Evolutionary conservation across 768 basidiomycete species (phyloP), one percentile per base, ranked within the genome.

Genomic region (Austroboletus festivus): DNA sequence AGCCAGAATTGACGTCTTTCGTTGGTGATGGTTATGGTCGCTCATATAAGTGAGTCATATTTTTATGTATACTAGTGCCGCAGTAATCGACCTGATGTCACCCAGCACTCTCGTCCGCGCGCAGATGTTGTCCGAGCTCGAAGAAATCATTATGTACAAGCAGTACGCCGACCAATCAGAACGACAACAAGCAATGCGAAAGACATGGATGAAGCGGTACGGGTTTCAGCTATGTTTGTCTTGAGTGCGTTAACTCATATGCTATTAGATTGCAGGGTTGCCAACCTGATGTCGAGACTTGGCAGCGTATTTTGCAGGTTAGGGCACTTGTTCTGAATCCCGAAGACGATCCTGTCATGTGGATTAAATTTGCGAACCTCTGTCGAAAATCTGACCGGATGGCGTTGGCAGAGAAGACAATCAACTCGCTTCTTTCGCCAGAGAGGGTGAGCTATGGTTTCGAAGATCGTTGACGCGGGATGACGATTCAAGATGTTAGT

Each of bases 351-450:
- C 91, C 89, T 38, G 81, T 89, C 39, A 97, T 96, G 84, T 98
- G 94, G 93, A 96, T 99, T 69, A 93, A 96, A 69, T 97, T 99
- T 61, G 92, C 95, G 3, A 98, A 99, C 60, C 74, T 98, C 1
- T 98, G 96, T 63, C 89, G 96, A 44, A 95, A 95, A 70, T 89
- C 83, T 16, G 93, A 95, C 42, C 83, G 96, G 5, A 90, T 98
- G 81, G 79, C 80, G n/a, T 72, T 99, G 42, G 94, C 95, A 0
- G 93, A 97, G 58, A 98, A 98, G 71, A 96, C 95, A 0, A 87
- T 99, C 60, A 90, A 93, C 54, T 95, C 93, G 0, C 70, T 99
- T 1, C 73, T 96, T 24, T 83, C 86, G 10, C 85, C 86, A 5
- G 86, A 87, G 46, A 71, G 80, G 57, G 81, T 85, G 55, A 40